Percentiles rank a stretch among this genome's conserved stretches.
These are phyloP conservation scores for Oryza officinalis DNA, from an alignment of 176 grass and related monocot species.

Conservation along the genomic window DNA sequence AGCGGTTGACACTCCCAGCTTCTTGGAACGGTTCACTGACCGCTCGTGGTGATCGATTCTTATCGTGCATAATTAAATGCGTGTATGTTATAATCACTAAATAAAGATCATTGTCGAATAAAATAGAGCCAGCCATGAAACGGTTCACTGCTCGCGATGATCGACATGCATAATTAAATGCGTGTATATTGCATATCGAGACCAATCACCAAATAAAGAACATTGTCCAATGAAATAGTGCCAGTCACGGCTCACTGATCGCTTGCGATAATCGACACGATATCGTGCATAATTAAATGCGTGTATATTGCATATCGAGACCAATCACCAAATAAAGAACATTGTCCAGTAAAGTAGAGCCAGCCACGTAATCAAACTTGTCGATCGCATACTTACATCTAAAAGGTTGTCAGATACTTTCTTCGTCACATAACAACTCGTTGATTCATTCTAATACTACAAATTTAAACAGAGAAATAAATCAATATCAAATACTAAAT, in stretches of 20 bases:
- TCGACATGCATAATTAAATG: not conserved
- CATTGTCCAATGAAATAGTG: not conserved
- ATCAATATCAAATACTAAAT: too few species aligned
- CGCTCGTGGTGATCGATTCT: not conserved
- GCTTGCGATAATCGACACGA: not conserved
- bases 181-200: too few species aligned
- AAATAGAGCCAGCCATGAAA: not conserved
- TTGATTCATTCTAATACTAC: too few species aligned
- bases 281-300: not conserved
- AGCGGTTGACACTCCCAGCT: not conserved
- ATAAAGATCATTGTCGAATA: not conserved
- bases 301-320: too few species aligned
- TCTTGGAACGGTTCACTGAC: not conserved
- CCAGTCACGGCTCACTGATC: not conserved
- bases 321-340: not conserved
- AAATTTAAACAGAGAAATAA: too few species aligned
- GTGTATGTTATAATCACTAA: not conserved
- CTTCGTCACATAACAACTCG: too few species aligned
- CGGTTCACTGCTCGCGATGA: not conserved
- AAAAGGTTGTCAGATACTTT: not conserved
- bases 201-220: not conserved
- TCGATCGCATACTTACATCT: not conserved
- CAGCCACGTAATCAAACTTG: not conserved
- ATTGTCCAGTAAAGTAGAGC: not conserved
- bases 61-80: not conserved